Conservation (phyloP, 1,139 yeast genomes). For the Meyerozyma carpophila region DNA sequence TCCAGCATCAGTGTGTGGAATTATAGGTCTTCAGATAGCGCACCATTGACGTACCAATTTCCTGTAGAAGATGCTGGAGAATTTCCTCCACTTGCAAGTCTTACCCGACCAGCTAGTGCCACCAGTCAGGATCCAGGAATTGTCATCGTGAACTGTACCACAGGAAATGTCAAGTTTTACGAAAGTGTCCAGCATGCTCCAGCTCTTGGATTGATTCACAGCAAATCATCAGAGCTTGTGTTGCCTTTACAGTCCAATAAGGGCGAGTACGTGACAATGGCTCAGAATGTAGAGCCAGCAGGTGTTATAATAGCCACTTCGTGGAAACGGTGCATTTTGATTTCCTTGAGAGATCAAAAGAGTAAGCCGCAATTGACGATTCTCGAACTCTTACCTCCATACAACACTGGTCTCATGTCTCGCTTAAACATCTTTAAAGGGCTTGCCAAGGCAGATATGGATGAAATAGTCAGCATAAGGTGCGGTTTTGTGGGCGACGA, state of each 20-base stretch:
- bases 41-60: slow-evolving; percentile 54
- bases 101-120: slow-evolving; percentile 64
- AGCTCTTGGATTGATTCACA: slow-evolving; percentile 56
- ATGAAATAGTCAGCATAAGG: slow-evolving; percentile 57
- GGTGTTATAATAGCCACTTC: slow-evolving; percentile 73
- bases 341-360: slow-evolving; percentile 61
- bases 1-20: slow-evolving; percentile 64
- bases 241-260: slow-evolving; percentile 33
- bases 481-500: slow-evolving; percentile 50
- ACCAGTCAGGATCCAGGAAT: slow-evolving; percentile 61
- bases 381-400: slow-evolving; percentile 28
- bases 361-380: slow-evolving; percentile 53
- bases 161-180: slow-evolving; percentile 58
- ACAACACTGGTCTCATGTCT: slow-evolving; percentile 8
- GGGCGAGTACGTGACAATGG: slow-evolving; percentile 53
- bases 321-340: slow-evolving; percentile 57
- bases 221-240: slow-evolving; percentile 30
- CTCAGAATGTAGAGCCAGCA: slow-evolving; percentile 67
- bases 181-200: slow-evolving; percentile 67
- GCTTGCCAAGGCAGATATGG: slow-evolving; percentile 18
- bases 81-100: slow-evolving; percentile 48
- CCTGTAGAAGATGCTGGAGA: slow-evolving; percentile 25
- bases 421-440: slow-evolving; percentile 19
- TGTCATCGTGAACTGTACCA: slow-evolving; percentile 48
- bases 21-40: slow-evolving; percentile 53